Base-by-base conservation (phyloP, 805 yeast species). In the Kodamaea nitidulidarum region DNA sequence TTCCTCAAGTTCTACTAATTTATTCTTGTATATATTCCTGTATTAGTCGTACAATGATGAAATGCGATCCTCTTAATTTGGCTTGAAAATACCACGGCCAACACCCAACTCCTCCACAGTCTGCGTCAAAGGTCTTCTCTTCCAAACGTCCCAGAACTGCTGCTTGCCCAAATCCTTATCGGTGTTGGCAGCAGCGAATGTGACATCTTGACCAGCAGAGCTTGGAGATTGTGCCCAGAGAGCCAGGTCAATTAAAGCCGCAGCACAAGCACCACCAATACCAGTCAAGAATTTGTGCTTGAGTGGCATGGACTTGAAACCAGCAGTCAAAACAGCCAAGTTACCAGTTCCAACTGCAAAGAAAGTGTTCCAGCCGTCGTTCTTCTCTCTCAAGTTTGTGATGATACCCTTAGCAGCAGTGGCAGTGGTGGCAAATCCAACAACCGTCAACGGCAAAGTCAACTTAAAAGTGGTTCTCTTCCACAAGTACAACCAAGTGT, bases 121-220 rank as follows among this genome's bases (percentile, higher is more conserved):
- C 63, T 84, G 88, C 15, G 88, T 78, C 48, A 86, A 65, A 12
- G 95, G 95, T 54, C 85, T 76, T 70, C 95, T 81, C 67, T 80
- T 76, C 57, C 79, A 77, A 26, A 81, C 80, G 47, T 85, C 91
- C 88, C 88, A 87, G 65, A 84, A 84, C 27, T 80, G 80, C 49
- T 55, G 61, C 46, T 55, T 57, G 36, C 58, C 68, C 36, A 66
- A 50, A 15, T 62, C 62, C 42, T 59, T 58, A 42, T 51, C 62
- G 46, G 64, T 61, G 62, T 61, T 71, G 32, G 65, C 70, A 29
- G 63, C 55, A 25, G 61, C 65, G 48, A 62, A 64, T 26, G 60
- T 69, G 30, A 58, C 60, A 42, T 66, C 61, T 45, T 49, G 52
- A 31, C 68, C 68, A 17, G 66, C 66, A 38, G 64, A 63, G 36